phyloP scores from a whole-genome alignment of 2,329 filamentous ascomycete genomes.

The Exophiala bonariae region DNA sequence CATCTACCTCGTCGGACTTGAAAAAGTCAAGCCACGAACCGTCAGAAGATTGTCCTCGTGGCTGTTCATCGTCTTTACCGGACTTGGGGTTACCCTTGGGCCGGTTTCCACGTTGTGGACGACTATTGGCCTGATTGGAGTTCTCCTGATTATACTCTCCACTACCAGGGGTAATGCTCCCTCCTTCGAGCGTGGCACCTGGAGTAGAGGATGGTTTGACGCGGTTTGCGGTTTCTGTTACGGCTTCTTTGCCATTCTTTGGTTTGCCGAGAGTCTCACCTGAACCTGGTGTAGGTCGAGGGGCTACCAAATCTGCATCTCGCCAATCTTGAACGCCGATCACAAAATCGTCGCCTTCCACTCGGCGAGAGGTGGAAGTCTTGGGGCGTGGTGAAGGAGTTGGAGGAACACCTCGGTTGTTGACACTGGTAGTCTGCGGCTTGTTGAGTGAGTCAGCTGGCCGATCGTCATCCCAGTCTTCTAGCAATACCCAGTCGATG shows the following conservation, averaged over 20 bases:
- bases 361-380: constrained; percentile 26
- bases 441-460: constrained; percentile 19
- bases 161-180: constrained; percentile 70
- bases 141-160: constrained; percentile 62
- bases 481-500: constrained; percentile 70
- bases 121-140: constrained; percentile 5
- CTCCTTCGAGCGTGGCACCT: constrained; percentile 53
- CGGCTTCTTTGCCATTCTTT: constrained; percentile 18
- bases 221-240: constrained; percentile 26
- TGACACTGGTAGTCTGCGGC: constrained; percentile 25
- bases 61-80: neutral
- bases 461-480: constrained; percentile 63
- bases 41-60: constrained; percentile 4
- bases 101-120: constrained; percentile 1
- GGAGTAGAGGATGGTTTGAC: constrained; percentile 25
- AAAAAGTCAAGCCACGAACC: constrained; percentile 24
- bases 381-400: constrained; percentile 29
- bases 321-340: constrained; percentile 88
- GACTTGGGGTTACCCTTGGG: neutral
- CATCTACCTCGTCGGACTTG: constrained; percentile 11
- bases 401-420: constrained; percentile 15
- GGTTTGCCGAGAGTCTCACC: constrained; percentile 10
- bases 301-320: constrained; percentile 69
- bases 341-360: constrained; percentile 63
- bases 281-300: constrained; percentile 27